Conservation (phyloP, 2,329 filamentous ascomycete species). For the Microcyclospora pomicola region DNA sequence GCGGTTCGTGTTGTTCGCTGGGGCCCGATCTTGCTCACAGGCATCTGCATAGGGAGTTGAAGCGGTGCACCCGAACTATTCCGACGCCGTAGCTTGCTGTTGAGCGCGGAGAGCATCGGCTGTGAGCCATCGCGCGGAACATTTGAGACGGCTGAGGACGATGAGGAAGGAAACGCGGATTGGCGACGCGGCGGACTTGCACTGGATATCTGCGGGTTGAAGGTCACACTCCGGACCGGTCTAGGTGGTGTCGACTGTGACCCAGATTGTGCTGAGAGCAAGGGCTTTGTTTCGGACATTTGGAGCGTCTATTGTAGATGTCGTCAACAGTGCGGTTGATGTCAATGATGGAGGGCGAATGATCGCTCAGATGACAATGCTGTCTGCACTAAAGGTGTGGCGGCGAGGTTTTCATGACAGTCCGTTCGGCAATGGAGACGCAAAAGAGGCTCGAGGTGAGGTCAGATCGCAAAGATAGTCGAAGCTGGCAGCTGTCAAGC, state of each 20-base stretch:
- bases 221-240: constrained; percentile 55
- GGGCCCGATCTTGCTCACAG: constrained; percentile 58
- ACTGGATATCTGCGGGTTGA: constrained; percentile 49
- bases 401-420: no score
- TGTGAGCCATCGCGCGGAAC: constrained; percentile 26
- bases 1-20: constrained; percentile 91
- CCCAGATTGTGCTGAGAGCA: constrained; percentile 7
- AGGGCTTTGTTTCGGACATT: constrained; percentile 4
- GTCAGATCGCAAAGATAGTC: no score
- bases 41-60: constrained; percentile 25
- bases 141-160: constrained; percentile 19
- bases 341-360: no score
- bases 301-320: no score
- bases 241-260: constrained; percentile 17
- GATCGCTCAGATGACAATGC: no score
- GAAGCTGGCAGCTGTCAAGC: no score
- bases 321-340: no score
- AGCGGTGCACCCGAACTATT: constrained; percentile 63
- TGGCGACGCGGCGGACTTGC: constrained; percentile 27
- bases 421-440: no score
- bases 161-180: constrained; percentile 21
- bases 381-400: no score
- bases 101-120: constrained; percentile 64
- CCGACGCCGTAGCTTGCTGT: constrained; percentile 72
- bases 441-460: no score